Conservation (phyloP, 176 grass and related monocot genomes). For the Oryza glumipatula region DNA sequence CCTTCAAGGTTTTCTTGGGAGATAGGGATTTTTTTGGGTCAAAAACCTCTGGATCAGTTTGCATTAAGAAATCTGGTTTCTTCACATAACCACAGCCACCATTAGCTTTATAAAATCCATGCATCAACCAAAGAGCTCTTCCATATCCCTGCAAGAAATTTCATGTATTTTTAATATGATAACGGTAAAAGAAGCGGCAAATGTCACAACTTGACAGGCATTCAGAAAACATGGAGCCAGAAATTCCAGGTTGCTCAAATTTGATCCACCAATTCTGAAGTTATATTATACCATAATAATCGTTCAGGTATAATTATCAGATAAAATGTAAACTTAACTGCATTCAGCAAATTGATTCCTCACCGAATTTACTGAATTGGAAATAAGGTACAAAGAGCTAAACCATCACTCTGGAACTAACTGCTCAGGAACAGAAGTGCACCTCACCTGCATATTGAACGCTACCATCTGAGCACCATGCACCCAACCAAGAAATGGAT, state of each 20-base stretch:
- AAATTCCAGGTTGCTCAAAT: not conserved
- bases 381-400: not conserved
- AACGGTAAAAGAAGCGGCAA: not conserved
- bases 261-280: not conserved
- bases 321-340: constrained; percentile 5
- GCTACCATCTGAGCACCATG: constrained; percentile 98
- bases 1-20: constrained; percentile 72
- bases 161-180: not conserved
- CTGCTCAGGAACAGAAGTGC: constrained; percentile 6
- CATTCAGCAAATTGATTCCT: not conserved
- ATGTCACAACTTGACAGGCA: constrained; percentile 20
- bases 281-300: not conserved
- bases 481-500: constrained; percentile 89
- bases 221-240: not conserved
- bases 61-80: constrained; percentile 95
- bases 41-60: constrained; percentile 62
- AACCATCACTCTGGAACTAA: not conserved
- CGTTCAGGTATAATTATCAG: not conserved
- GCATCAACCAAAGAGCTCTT: constrained; percentile 97
- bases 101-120: constrained; percentile 92
- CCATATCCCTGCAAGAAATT: constrained; percentile 77
- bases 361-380: not conserved
- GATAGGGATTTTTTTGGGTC: constrained; percentile 54
- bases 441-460: constrained; percentile 99
- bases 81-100: constrained; percentile 92